A percentile compares a stretch with the other conserved stretches of the same genome.
Evolutionary conservation across 164 flowering plant genomes (phyloP).

Genomic region (Saururus chinensis): DNA sequence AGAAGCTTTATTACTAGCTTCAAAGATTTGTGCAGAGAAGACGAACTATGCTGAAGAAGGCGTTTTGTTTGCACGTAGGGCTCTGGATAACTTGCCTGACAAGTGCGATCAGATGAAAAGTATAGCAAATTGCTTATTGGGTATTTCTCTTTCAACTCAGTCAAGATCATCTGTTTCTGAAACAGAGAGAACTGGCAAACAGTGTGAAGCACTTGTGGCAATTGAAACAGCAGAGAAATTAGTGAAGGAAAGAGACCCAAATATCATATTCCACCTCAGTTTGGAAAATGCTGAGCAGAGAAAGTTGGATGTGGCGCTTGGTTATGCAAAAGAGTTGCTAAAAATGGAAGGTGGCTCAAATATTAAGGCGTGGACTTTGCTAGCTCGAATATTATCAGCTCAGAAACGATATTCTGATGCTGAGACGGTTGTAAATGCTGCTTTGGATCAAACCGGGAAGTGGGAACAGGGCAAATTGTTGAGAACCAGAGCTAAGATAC

Average conservation of each 20-base stretch:
- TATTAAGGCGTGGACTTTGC: conserved; percentile 46
- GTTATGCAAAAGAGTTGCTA: conserved; percentile 60
- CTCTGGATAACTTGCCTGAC: conserved; percentile 21
- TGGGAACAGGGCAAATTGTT: conserved; percentile 79
- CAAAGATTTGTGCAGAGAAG: conserved; percentile 61
- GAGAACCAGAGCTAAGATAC: conserved; percentile 73
- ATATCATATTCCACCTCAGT: conserved; percentile 45
- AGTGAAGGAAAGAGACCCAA: conserved; percentile 34
- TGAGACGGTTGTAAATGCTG: conserved; percentile 61
- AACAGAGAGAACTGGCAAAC: conserved; percentile 31
- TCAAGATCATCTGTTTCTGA: conserved; percentile 47
- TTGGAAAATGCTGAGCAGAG: conserved; percentile 85
- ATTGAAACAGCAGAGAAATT: conserved; percentile 43
- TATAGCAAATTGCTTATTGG: conserved; percentile 47
- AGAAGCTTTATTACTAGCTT: conserved; percentile 53
- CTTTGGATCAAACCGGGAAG: conserved; percentile 70
- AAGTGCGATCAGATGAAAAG: conserved; percentile 36
- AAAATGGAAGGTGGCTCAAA: conserved; percentile 56
- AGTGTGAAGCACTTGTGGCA: conserved; percentile 56
- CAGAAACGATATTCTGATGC: conserved; percentile 67
- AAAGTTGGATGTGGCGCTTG: conserved; percentile 67
- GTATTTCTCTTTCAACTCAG: conserved; percentile 42
- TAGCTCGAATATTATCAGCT: conserved; percentile 83
- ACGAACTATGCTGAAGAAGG: conserved; percentile 49
- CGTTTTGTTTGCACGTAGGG: conserved; percentile 30